A percentile compares a stretch with the other conserved stretches of the same genome.
Evolutionary conservation across 2,329 filamentous ascomycete species (phyloP).

Genomic region (Knoxdaviesia capensis): DNA sequence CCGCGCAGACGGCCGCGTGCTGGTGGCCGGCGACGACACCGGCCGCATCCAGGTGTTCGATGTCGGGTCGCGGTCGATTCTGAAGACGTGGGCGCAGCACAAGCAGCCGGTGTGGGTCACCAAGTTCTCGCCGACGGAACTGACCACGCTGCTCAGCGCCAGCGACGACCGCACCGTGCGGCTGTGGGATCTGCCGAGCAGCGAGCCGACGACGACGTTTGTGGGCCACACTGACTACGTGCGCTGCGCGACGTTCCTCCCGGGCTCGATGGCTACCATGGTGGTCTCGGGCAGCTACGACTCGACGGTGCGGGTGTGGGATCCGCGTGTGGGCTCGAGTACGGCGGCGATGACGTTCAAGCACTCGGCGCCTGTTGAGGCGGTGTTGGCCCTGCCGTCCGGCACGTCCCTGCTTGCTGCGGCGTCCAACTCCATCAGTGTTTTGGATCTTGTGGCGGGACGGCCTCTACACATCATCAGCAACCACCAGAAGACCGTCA

Average conservation of each 20-base stretch:
- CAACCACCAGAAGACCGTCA: constrained; percentile 97
- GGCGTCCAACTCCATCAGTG: constrained; percentile 69
- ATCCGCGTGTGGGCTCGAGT: constrained; percentile 51
- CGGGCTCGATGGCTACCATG: constrained; percentile 49
- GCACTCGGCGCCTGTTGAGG: constrained; percentile 74
- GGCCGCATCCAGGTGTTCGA: constrained; percentile 94
- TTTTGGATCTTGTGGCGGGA: constrained; percentile 81
- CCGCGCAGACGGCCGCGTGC: constrained; percentile 66
- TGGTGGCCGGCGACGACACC: constrained; percentile 80
- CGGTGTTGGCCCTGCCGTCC: constrained; percentile 68
- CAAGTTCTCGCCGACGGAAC: constrained; percentile 73
- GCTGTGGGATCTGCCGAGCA: constrained; percentile 79
- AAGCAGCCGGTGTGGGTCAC: constrained; percentile 88
- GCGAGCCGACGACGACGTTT: constrained; percentile 57
- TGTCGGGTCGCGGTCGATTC: constrained; percentile 64
- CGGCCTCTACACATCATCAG: constrained; percentile 71
- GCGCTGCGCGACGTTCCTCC: constrained; percentile 70
- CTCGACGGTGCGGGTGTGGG: constrained; percentile 83
- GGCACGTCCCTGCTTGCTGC: constrained; percentile 75
- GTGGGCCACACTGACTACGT: constrained; percentile 86
- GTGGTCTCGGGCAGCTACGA: constrained; percentile 88
- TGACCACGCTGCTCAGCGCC: constrained; percentile 72
- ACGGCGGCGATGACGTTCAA: constrained; percentile 78
- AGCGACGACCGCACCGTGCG: constrained; percentile 87
- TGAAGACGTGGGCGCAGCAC: constrained; percentile 90